phyloP scores from a whole-genome alignment of 2,329 filamentous ascomycete genomes.

The Ophiostoma himal-ulmi region DNA sequence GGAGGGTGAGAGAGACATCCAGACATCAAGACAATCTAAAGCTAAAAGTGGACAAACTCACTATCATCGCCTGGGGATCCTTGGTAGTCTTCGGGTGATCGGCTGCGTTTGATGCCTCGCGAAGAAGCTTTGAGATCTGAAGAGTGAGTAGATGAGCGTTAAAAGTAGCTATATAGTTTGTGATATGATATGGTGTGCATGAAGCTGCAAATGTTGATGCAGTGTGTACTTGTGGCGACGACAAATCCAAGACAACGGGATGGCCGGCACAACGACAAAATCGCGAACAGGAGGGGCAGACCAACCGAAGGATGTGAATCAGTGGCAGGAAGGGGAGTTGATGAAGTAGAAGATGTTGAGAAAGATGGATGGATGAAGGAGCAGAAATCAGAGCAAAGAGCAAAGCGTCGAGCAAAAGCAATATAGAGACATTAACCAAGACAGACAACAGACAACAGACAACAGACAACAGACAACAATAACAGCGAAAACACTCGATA shows the following conservation, averaged over 20 bases:
- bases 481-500: background rate
- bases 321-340: background rate
- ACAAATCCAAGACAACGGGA: conserved; percentile 10
- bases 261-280: background rate
- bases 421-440: background rate
- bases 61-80: conserved; percentile 65
- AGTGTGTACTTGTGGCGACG: background rate
- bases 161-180: too few relatives aligned
- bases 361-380: background rate
- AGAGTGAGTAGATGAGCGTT: conserved; percentile 15
- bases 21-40: conserved; percentile 6
- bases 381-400: background rate
- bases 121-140: conserved; percentile 30
- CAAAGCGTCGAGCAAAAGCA: background rate
- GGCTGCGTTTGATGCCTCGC: conserved; percentile 72
- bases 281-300: conserved; percentile 8
- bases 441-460: conserved; percentile 3
- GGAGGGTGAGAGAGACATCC: conserved; percentile 16
- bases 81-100: conserved; percentile 63
- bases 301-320: background rate
- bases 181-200: background rate
- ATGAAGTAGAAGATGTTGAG: background rate
- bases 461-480: background rate
- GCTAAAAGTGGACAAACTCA: conserved; percentile 46
- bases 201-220: background rate